Evolutionary conservation across 2,329 filamentous ascomycete genomes (phyloP).

Genomic region (Chlorencoelia australis): DNA sequence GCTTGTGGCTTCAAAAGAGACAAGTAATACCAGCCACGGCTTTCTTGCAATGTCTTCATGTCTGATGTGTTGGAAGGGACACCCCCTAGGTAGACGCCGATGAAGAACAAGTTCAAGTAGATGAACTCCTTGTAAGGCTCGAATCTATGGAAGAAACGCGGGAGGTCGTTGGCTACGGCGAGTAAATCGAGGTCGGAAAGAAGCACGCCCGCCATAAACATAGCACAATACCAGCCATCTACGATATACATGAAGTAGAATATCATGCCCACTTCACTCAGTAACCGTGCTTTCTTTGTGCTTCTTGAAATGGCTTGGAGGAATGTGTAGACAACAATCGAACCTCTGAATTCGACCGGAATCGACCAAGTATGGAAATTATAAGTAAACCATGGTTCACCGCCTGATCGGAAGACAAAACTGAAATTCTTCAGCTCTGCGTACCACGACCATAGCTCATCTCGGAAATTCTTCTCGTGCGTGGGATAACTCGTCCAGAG

Average conservation of each 20-base stretch:
- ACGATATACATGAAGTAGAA: slow-evolving; percentile 59
- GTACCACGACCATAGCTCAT: slow-evolving; percentile 24
- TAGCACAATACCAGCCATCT: slow-evolving; percentile 52
- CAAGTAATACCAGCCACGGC: slow-evolving; percentile 35
- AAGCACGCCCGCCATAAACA: slow-evolving; percentile 52
- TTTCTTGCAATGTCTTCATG: slow-evolving; percentile 39
- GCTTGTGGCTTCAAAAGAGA: slow-evolving; percentile 53
- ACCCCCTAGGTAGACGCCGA: slow-evolving; percentile 48
- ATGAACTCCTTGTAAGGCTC: slow-evolving; percentile 40
- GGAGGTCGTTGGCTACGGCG: slow-evolving; percentile 39
- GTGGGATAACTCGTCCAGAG: slow-evolving; percentile 16
- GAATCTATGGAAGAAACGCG: slow-evolving; percentile 36
- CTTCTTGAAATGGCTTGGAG: slow-evolving; percentile 44
- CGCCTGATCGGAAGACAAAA: slow-evolving; percentile 51
- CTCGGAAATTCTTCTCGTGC: slow-evolving; percentile 14
- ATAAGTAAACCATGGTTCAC: slow-evolving; percentile 45
- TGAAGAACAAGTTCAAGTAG: slow-evolving; percentile 40
- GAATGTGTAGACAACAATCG: slow-evolving; percentile 50
- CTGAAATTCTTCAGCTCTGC: slow-evolving; percentile 57
- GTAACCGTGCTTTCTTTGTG: slow-evolving; percentile 43
- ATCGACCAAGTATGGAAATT: slow-evolving; percentile 50
- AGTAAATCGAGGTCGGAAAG: slow-evolving; percentile 52
- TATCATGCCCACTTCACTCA: slow-evolving; percentile 42
- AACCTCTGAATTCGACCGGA: slow-evolving; percentile 53
- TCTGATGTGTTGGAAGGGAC: slow-evolving; percentile 44